phyloP scores from a whole-genome alignment of 179 eudicot species.

The Beta macrorhiza region DNA sequence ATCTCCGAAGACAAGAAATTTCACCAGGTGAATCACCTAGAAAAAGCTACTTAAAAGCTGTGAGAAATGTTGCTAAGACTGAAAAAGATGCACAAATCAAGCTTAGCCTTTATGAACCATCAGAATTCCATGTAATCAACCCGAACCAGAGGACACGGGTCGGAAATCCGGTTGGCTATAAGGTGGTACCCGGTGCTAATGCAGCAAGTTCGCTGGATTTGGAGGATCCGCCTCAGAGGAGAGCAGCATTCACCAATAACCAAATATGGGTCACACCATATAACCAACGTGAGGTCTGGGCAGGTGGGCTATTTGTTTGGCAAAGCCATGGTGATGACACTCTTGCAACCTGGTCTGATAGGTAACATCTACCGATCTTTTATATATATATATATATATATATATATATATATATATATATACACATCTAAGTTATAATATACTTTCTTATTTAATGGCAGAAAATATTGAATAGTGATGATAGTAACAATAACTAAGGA shows the following conservation, averaged over 20 bases:
- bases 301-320: constrained; percentile 76
- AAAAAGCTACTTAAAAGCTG: constrained; percentile 65
- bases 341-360: constrained; percentile 81
- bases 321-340: constrained; percentile 92
- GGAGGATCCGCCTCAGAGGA: constrained; percentile 82
- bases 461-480: too few relatives aligned
- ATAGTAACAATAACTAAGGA: too few relatives aligned
- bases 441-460: too few relatives aligned
- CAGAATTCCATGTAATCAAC: constrained; percentile 72
- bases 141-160: constrained; percentile 63
- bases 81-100: constrained; percentile 86
- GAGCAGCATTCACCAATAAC: constrained; percentile 83
- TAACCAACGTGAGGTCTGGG: constrained; percentile 74
- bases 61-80: constrained; percentile 63
- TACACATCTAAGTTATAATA: too few relatives aligned
- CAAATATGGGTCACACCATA: constrained; percentile 92
- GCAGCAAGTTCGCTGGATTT: constrained; percentile 77
- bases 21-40: constrained; percentile 57
- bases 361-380: constrained; percentile 31
- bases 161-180: constrained; percentile 83
- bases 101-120: constrained; percentile 75
- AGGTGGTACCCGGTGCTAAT: constrained; percentile 75
- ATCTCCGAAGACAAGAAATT: constrained; percentile 42
- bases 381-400: too few relatives aligned
- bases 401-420: too few relatives aligned